These are phyloP conservation scores for Mortierella sp. DNA, from an alignment of 371 early-diverging fungal genomes.

Conservation along the genomic window DNA sequence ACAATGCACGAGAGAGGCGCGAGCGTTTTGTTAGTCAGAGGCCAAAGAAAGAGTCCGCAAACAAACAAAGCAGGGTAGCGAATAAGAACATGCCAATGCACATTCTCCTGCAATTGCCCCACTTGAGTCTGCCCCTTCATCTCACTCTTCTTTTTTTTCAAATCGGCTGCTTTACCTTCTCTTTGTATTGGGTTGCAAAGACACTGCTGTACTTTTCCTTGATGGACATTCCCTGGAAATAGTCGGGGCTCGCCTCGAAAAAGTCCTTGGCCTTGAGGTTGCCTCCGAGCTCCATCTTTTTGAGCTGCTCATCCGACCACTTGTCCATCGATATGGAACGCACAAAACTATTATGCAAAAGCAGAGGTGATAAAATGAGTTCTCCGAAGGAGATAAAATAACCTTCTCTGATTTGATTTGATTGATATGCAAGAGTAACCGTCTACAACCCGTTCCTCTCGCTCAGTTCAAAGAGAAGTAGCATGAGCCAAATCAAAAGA, in stretches of 20 bases:
- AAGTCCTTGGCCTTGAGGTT: conserved; percentile 92
- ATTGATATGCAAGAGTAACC: neutral
- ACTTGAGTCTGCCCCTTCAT: neutral
- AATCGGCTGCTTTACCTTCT: conserved; percentile 74
- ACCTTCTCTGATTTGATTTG: neutral
- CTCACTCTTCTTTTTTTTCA: neutral
- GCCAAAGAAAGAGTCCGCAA: neutral
- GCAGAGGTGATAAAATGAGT: neutral
- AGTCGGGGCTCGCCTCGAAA: conserved; percentile 90
- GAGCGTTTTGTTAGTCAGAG: neutral
- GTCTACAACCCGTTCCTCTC: neutral
- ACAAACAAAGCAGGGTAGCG: conserved; percentile 5
- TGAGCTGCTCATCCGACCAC: conserved; percentile 96
- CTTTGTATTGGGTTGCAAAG: conserved; percentile 91
- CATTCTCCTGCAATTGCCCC: neutral
- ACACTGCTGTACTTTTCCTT: conserved; percentile 88
- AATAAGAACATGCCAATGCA: neutral
- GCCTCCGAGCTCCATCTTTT: conserved; percentile 97
- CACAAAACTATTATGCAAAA: conserved; percentile 81
- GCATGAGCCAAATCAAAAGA: neutral
- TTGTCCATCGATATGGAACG: conserved; percentile 99
- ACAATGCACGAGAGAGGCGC: neutral
- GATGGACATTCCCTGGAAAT: conserved; percentile 82
- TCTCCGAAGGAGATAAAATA: neutral
- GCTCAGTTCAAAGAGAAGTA: neutral